Conservation (phyloP, 805 yeast species). For the Phaffomyces opuntiae region DNA sequence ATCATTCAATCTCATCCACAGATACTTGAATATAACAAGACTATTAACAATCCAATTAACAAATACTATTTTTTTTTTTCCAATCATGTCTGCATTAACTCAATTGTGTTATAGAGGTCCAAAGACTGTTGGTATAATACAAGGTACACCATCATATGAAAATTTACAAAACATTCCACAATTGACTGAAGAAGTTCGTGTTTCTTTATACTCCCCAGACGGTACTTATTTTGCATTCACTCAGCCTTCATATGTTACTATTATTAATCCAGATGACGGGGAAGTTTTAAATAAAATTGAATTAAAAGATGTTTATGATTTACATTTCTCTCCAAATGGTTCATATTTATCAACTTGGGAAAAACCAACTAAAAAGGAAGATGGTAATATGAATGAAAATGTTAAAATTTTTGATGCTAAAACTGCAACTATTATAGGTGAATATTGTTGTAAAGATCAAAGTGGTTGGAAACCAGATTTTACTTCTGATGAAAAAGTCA, state of each 20-base stretch:
- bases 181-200: conserved; percentile 44
- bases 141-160: conserved; percentile 36
- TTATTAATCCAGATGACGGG: conserved; percentile 51
- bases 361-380: conserved; percentile 67
- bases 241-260: conserved; percentile 51
- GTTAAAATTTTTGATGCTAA: conserved; percentile 66
- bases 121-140: conserved; percentile 44
- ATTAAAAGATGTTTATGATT: conserved; percentile 65
- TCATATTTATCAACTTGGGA: conserved; percentile 83
- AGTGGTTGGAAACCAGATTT: conserved; percentile 92
- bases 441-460: conserved; percentile 75
- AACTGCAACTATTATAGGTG: conserved; percentile 41
- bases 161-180: conserved; percentile 20
- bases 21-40: too few species aligned
- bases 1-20: not conserved
- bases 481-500: conserved; percentile 68
- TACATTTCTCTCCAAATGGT: conserved; percentile 86
- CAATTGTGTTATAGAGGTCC: conserved; percentile 41
- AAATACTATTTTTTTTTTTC: not conserved
- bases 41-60: too few species aligned
- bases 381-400: conserved; percentile 72
- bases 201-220: conserved; percentile 58
- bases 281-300: conserved; percentile 40
- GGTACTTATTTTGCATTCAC: conserved; percentile 70
- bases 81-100: conserved; percentile 20